Base-by-base conservation (phyloP, 805 yeast species). In the Saccharomycopsis schoenii region DNA sequence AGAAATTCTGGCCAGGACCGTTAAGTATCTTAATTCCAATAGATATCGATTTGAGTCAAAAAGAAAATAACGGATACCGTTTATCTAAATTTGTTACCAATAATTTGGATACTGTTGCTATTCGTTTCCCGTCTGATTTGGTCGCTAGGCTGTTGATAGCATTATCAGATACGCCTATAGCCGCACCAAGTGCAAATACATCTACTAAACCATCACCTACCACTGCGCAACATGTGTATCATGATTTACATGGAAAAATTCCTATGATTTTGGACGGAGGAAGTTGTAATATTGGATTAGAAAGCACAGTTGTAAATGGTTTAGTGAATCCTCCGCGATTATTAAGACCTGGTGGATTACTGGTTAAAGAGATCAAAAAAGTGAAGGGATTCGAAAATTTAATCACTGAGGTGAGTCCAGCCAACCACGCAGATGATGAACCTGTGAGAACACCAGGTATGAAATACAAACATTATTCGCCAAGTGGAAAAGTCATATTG, bases 161-260 rank as follows among this genome's bases (percentile, higher is more conserved):
- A 1, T 68, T 88, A 12, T 83, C 96, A 59, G 94, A 91, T 66
- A 81, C 88, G 1, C 98, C 99, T 0, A 73, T 94, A 42, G 99
- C 99, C 0, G 99, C 99, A 0, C 99, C 99, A 0, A 89, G 97
- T 0, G 99, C 99, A 1, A 94, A 94, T 72, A 93, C 97, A 1
- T 90, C 97, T 1, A 94, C 99, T 0, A 76, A 90, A 58, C 99
- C 99, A 1, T 88, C 96, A 19, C 97, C 98, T 1, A 94, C 99
- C 0, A 68, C 79, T 40, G 98, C 99, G 0, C 73, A 79, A 10
- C 99, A 94, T 70, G 99, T 94, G 0, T 81, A 74, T 66, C 83
- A 83, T 68, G 99, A 94, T 69, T 72, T 94, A 59, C 69, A 87
- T 1, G 93, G 91, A 0, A 83, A 80, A 63, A 89, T 94, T 14